Percentiles rank a stretch among this genome's conserved stretches.
Evolutionary conservation across 257 asterid species (phyloP).

Genomic region (Verbena officinalis): DNA sequence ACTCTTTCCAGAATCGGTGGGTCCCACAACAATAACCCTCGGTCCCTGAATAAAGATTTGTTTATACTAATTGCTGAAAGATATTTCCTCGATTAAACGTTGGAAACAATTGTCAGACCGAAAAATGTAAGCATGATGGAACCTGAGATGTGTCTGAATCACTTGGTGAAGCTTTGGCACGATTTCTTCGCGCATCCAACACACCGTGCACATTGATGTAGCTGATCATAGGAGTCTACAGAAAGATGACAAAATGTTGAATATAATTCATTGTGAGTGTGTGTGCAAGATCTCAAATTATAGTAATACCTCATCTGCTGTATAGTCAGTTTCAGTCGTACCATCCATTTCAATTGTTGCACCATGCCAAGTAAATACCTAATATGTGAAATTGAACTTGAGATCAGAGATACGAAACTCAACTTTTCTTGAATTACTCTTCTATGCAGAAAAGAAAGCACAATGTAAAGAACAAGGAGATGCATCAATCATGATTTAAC

Average conservation of each 20-base stretch:
- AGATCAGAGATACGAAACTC: conserved; percentile 28
- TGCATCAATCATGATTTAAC: background rate
- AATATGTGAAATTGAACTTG: conserved; percentile 26
- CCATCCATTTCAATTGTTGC: conserved; percentile 95
- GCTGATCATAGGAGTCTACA: conserved; percentile 94
- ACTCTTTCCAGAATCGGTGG: conserved; percentile 98
- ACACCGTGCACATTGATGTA: conserved; percentile 95
- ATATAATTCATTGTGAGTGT: too few relatives aligned
- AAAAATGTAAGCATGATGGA: conserved; percentile 25
- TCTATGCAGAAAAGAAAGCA: background rate
- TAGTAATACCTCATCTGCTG: conserved; percentile 85
- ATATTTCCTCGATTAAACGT: too few relatives aligned
- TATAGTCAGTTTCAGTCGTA: conserved; percentile 85
- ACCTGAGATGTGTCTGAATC: conserved; percentile 97
- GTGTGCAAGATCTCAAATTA: background rate
- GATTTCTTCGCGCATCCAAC: conserved; percentile 87
- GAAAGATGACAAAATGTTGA: conserved; percentile 19
- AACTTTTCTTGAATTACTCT: background rate
- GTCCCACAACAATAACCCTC: conserved; percentile 95
- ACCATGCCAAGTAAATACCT: conserved; percentile 98
- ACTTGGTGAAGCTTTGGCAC: conserved; percentile 80
- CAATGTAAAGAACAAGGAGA: background rate
- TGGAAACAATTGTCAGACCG: too few relatives aligned
- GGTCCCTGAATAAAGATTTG: conserved; percentile 86
- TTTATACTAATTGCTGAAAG: too few relatives aligned